Evolutionary conservation across 2,329 filamentous ascomycete genomes (phyloP).

Genomic region (Pseudopithomyces maydicus): DNA sequence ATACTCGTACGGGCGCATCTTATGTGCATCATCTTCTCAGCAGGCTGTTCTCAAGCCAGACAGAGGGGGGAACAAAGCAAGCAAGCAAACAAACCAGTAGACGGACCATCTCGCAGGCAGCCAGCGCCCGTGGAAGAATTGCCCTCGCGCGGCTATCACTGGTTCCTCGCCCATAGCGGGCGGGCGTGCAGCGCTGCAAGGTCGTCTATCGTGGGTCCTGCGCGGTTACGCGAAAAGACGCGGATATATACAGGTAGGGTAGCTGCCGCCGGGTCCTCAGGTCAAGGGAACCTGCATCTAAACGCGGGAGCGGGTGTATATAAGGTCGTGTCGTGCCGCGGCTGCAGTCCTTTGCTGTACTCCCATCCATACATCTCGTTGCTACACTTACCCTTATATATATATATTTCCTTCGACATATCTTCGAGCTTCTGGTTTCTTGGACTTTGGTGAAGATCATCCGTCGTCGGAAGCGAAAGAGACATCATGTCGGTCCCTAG

Average conservation of each 20-base stretch:
- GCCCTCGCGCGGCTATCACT: conserved; percentile 4
- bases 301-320: neutral
- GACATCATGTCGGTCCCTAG: conserved; percentile 19
- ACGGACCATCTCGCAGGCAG: no score
- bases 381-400: no score
- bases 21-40: neutral
- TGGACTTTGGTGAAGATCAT: no score
- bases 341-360: neutral
- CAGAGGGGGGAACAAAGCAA: no score
- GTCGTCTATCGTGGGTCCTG: conserved; percentile 14
- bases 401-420: no score
- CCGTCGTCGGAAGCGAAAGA: no score
- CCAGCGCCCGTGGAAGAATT: conserved; percentile 4
- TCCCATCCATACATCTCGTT: neutral
- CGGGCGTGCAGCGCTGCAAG: conserved; percentile 12
- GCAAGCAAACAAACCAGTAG: no score
- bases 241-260: neutral
- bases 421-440: no score
- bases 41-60: conserved; percentile 7
- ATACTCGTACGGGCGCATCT: neutral
- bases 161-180: conserved; percentile 8
- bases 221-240: conserved; percentile 4
- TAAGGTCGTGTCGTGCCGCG: neutral
- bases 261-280: conserved; percentile 2
- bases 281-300: conserved; percentile 1